phyloP scores from a whole-genome alignment of 345 rosid species.

The Sisymbrium altissimum region DNA sequence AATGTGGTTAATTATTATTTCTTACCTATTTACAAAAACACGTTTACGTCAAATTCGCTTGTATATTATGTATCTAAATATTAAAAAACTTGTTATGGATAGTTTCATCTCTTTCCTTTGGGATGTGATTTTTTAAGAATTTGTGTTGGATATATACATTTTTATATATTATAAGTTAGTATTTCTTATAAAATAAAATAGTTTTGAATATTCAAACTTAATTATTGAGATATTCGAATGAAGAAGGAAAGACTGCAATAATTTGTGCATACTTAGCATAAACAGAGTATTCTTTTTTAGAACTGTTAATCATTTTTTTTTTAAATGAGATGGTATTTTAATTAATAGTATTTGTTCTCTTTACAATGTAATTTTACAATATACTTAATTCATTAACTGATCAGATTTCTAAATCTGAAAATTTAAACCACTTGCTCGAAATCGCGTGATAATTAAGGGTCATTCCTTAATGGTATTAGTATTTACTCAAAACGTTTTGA shows the following conservation, averaged over 20 bases:
- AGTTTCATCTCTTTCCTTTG: neutral
- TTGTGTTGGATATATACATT: neutral
- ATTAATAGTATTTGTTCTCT: neutral
- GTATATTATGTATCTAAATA: too few species aligned
- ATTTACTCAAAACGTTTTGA: neutral
- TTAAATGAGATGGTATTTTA: neutral
- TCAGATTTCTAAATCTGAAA: neutral
- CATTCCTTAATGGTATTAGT: neutral
- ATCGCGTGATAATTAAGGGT: constrained; percentile 7
- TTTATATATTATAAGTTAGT: neutral
- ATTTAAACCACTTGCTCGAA: neutral
- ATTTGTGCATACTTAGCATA: neutral
- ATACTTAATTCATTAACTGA: neutral
- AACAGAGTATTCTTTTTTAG: too few species aligned
- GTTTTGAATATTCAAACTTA: neutral
- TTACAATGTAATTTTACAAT: neutral
- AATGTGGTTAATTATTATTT: too few species aligned
- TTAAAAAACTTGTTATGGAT: too few species aligned
- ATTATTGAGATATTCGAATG: neutral
- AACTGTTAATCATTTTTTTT: neutral
- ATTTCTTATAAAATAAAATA: neutral
- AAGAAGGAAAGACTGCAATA: neutral
- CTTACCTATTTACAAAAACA: too few species aligned
- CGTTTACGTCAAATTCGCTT: too few species aligned
- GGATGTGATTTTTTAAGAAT: neutral